Conservation (phyloP, 495 filamentous ascomycete species). For the Penicillium samsonianum region DNA sequence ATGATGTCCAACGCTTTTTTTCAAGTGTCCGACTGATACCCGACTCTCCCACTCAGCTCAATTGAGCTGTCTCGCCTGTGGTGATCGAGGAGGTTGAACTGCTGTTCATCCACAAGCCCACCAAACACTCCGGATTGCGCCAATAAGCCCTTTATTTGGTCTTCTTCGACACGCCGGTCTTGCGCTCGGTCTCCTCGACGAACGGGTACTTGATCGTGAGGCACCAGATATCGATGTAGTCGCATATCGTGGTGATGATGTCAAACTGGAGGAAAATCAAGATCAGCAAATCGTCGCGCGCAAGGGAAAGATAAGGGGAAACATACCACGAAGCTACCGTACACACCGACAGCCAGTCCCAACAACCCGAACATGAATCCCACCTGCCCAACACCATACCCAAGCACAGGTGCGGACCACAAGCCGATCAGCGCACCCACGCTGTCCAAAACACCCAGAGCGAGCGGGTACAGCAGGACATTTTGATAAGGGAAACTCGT, state of each 20-base stretch:
- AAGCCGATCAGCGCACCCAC: slow-evolving; percentile 68
- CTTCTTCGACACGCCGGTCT: slow-evolving; percentile 36
- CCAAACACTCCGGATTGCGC: not conserved
- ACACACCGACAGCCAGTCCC: slow-evolving; percentile 78
- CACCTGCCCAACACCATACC: slow-evolving; percentile 74
- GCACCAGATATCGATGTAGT: slow-evolving; percentile 98
- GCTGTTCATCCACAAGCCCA: slow-evolving; percentile 14
- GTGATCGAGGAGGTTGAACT: slow-evolving; percentile 28
- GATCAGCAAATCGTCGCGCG: not conserved
- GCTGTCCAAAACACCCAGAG: slow-evolving; percentile 73
- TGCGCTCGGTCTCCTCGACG: slow-evolving; percentile 33
- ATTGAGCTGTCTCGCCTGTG: slow-evolving; percentile 15
- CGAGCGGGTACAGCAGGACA: slow-evolving; percentile 67
- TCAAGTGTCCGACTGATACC: slow-evolving; percentile 5
- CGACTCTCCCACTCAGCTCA: slow-evolving; percentile 14
- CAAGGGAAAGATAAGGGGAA: not conserved
- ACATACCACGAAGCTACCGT: slow-evolving; percentile 89
- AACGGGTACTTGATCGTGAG: slow-evolving; percentile 82
- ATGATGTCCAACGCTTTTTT: not conserved
- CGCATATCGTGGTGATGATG: slow-evolving; percentile 94
- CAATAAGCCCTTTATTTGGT: slow-evolving; percentile 19
- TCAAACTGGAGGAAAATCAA: slow-evolving; percentile 55
- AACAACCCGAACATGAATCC: slow-evolving; percentile 83
- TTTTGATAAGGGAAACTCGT: slow-evolving; percentile 86
- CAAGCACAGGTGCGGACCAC: slow-evolving; percentile 74